Evolutionary conservation across 2,329 filamentous ascomycete species (phyloP), one percentile per base, ranked within the genome.

Genomic region (Phyllosticta citriasiana): DNA sequence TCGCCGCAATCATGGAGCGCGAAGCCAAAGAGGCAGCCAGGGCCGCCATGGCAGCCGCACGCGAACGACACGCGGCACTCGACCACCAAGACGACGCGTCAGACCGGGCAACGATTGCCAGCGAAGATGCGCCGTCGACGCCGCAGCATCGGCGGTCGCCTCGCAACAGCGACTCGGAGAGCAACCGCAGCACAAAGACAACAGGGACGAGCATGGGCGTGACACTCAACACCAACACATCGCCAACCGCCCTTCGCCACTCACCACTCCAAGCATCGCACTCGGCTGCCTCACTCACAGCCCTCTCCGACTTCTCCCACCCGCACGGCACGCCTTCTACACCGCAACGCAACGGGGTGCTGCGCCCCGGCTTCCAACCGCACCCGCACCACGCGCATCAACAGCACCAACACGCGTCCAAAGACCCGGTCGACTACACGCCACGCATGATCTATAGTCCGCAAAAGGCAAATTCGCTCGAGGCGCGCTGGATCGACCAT

Each of bases 381-480:
- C 57, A 26, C 67, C 66, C 19, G 55, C 22, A 12, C 60, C 67
- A 22, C 67, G 63, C 24, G 22, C 27, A 30, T 6, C 55, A 40
- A 22, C 55, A 19, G 14, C 52, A 25, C 14, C 14, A 16, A 16
- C 47, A 7, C 59, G 55, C 60, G 4, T 62, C 60, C 1, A 62
- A 62, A 5, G 56, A 62, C n/a, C 67, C 68, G 1, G 63, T 67
- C 8, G 61, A 67, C 35, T 73, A 70, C 58, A 66, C 67, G 3
- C 64, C 70, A 9, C 68, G 66, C 16, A 64, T 74, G 60, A 88
- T 96, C 63, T 79, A 89, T 24, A 87, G 89, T 63, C 89, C 92
- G 1, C 88, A 89, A 65, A 87, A 88, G 65, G 88, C 91, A 1
- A 89, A 87, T 1, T 86, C 88, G 14, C 80, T 87, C 54, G 91